These are phyloP conservation scores for Populus ilicifolia DNA, from an alignment of 345 rosid species.

Conservation along the genomic window DNA sequence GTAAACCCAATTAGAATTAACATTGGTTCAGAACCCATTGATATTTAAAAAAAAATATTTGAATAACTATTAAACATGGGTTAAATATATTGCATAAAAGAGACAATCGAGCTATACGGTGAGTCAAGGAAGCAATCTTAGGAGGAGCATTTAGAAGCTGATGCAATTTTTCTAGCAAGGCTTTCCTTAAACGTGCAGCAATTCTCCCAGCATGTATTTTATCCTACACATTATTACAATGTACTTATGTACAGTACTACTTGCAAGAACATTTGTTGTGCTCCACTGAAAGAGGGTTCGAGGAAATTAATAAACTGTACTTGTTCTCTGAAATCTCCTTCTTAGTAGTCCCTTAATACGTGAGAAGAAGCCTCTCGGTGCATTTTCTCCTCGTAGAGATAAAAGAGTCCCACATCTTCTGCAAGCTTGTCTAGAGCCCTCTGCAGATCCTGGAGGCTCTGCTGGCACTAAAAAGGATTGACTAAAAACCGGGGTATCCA, in stretches of 20 bases:
- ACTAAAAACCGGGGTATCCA: constrained; percentile 14
- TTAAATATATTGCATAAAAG: too few species aligned
- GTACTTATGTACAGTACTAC: neutral
- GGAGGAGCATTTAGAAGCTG: too few species aligned
- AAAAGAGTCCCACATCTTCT: constrained; percentile 16
- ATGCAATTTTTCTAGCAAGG: too few species aligned
- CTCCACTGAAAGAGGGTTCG: neutral
- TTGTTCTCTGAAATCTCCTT: constrained; percentile 16
- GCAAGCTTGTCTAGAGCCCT: constrained; percentile 19
- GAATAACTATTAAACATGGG: too few species aligned
- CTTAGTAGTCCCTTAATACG: constrained; percentile 4
- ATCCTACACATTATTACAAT: too few species aligned
- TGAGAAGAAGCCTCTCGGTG: constrained; percentile 18
- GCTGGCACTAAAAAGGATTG: constrained; percentile 52
- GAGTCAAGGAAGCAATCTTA: too few species aligned
- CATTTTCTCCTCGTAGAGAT: neutral
- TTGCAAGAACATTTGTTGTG: neutral
- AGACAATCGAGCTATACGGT: too few species aligned
- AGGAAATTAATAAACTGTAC: neutral
- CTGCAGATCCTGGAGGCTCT: constrained; percentile 12
- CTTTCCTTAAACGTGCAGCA: too few species aligned
- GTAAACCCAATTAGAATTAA: too few species aligned
- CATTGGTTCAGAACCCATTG: too few species aligned
- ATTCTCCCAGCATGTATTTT: too few species aligned
- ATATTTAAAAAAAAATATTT: too few species aligned